Evolutionary conservation across 371 early-diverging fungal genomes (phyloP).

Genomic region (Saksenaea vasiformis): DNA sequence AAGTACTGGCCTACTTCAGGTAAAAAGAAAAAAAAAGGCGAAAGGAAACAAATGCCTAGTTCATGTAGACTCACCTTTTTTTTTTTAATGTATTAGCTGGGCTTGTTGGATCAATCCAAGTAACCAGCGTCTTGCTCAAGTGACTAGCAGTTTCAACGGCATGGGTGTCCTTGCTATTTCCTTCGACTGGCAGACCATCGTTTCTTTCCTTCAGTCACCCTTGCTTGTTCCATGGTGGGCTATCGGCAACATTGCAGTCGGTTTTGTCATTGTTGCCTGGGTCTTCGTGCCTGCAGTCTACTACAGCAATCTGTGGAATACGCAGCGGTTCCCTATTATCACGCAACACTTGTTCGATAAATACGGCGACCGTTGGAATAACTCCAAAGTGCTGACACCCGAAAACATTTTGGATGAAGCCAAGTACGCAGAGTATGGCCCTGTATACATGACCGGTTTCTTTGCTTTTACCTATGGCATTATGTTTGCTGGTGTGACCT

Average conservation of each 20-base stretch:
- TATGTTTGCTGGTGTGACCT: slow-evolving; percentile 65
- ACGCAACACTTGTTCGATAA: slow-evolving; percentile 38
- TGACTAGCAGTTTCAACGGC: slow-evolving; percentile 65
- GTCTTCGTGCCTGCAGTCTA: slow-evolving; percentile 73
- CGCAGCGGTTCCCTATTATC: slow-evolving; percentile 66
- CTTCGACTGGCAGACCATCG: slow-evolving; percentile 79
- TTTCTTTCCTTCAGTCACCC: slow-evolving; percentile 67
- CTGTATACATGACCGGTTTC: slow-evolving; percentile 66
- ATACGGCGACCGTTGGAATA: slow-evolving; percentile 58
- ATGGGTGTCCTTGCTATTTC: slow-evolving; percentile 70
- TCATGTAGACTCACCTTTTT: too few relatives aligned
- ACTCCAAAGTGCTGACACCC: slow-evolving; percentile 51
- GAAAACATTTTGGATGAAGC: slow-evolving; percentile 62
- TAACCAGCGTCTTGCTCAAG: slow-evolving; percentile 56
- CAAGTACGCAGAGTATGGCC: slow-evolving; percentile 68
- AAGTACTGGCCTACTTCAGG: slow-evolving; percentile 70
- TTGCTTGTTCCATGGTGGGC: slow-evolving; percentile 76
- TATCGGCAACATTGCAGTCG: slow-evolving; percentile 68
- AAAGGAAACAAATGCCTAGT: too few relatives aligned
- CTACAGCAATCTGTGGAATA: slow-evolving; percentile 66
- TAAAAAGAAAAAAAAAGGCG: too few relatives aligned
- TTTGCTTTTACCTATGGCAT: slow-evolving; percentile 64
- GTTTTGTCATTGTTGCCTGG: slow-evolving; percentile 74
- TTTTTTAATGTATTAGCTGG: too few relatives aligned
- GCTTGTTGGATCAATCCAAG: slow-evolving; percentile 72